phyloP scores from a whole-genome alignment of 768 basidiomycete genomes.

The Kwoniella mangroviensis region DNA sequence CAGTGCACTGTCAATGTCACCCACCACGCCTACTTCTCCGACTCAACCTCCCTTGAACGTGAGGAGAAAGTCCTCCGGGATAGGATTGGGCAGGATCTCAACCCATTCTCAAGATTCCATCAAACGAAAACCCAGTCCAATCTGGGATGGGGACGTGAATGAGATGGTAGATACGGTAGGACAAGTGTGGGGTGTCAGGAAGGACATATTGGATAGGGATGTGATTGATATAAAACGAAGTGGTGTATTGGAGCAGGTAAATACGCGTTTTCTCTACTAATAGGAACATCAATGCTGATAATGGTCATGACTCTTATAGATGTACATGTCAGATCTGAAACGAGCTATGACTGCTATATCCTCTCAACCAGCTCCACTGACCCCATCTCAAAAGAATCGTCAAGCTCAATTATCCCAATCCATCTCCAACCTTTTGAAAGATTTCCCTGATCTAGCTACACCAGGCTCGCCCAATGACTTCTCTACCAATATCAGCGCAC shows the following conservation, averaged over 20 bases:
- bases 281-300: background rate
- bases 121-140: constrained; percentile 41
- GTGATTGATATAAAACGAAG: constrained; percentile 36
- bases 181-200: constrained; percentile 35
- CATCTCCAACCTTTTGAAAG: constrained; percentile 28
- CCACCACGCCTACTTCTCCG: constrained; percentile 8
- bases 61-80: constrained; percentile 4
- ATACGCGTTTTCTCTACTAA: constrained; percentile 1
- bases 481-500: constrained; percentile 1
- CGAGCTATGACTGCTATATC: constrained; percentile 36
- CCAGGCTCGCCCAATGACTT: constrained; percentile 35
- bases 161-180: constrained; percentile 39
- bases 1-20: constrained; percentile 5
- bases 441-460: constrained; percentile 39
- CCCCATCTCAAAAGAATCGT: constrained; percentile 28
- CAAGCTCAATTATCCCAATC: constrained; percentile 33
- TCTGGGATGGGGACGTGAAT: constrained; percentile 30
- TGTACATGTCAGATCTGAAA: constrained; percentile 51
- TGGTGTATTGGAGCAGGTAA: constrained; percentile 45
- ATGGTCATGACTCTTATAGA: constrained; percentile 10
- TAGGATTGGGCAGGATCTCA: constrained; percentile 18
- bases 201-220: constrained; percentile 41
- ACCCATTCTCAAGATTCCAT: constrained; percentile 19
- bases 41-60: background rate
- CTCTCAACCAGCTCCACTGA: constrained; percentile 23